phyloP scores from a whole-genome alignment of 176 grass and related monocot genomes.

The Musa itinerans region DNA sequence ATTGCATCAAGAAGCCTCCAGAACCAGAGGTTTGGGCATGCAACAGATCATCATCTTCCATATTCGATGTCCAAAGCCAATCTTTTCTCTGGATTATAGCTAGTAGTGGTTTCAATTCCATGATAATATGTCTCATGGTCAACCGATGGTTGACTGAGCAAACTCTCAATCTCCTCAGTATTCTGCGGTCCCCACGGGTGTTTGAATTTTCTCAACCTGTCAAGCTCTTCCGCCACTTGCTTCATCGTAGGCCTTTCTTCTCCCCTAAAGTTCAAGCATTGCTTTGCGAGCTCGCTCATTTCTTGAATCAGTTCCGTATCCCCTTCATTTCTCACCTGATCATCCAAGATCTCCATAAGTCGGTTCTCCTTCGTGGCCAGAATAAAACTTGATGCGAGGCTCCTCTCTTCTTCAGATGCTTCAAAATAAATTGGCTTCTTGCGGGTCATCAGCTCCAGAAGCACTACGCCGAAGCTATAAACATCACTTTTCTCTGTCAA shows the following conservation, averaged over 20 bases:
- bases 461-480: conserved; percentile 3
- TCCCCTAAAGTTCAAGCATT: neutral
- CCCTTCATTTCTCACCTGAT: neutral
- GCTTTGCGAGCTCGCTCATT: neutral
- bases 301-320: neutral
- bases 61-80: neutral
- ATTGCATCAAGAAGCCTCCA: too few relatives aligned
- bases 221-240: neutral
- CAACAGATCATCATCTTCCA: neutral
- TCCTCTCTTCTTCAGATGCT: neutral
- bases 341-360: neutral
- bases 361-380: neutral
- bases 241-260: conserved; percentile 10
- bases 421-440: conserved; percentile 1
- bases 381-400: neutral
- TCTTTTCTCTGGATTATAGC: neutral
- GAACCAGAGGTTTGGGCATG: too few relatives aligned
- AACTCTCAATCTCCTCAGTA: neutral
- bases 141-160: neutral
- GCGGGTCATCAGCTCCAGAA: neutral
- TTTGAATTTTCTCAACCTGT: neutral
- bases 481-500: conserved; percentile 13
- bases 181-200: neutral
- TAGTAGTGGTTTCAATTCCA: neutral
- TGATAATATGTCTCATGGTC: neutral